These are phyloP conservation scores for Huntiella savannae DNA, from an alignment of 2,329 filamentous ascomycete genomes.

Conservation along the genomic window DNA sequence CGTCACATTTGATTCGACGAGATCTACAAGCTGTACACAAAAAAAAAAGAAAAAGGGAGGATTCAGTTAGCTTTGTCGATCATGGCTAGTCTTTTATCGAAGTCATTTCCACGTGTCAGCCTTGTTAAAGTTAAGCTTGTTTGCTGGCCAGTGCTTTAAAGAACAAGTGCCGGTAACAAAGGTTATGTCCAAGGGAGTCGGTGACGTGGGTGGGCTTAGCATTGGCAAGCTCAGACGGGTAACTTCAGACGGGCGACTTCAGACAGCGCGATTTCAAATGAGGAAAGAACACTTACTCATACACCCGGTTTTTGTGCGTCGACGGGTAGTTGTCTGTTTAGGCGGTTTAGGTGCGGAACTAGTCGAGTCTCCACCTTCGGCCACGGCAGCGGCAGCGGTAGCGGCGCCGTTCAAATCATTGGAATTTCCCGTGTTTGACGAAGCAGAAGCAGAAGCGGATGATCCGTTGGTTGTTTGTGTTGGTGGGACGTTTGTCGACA, in stretches of 20 bases:
- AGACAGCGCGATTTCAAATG: background rate
- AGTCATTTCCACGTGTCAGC: too few species aligned
- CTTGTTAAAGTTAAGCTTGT: too few species aligned
- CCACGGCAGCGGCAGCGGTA: background rate
- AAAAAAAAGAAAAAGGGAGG: background rate
- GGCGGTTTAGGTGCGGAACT: background rate
- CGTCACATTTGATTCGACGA: slow-evolving; percentile 91
- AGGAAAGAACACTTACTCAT: slow-evolving; percentile 41
- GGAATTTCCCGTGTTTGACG: slow-evolving; percentile 20
- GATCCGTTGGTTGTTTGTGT: background rate
- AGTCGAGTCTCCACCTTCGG: background rate
- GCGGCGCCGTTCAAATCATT: slow-evolving; percentile 18
- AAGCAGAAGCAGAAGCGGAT: background rate
- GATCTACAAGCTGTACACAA: slow-evolving; percentile 59
- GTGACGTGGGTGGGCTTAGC: too few species aligned
- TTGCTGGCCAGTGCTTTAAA: too few species aligned
- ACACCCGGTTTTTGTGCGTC: slow-evolving; percentile 81
- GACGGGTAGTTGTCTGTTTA: slow-evolving; percentile 35
- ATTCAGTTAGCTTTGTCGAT: background rate
- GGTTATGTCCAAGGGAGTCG: too few species aligned
- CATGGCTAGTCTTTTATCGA: too few species aligned
- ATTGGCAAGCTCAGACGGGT: background rate
- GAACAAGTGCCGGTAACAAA: too few species aligned
- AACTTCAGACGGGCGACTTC: background rate
- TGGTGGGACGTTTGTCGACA: too few species aligned